phyloP scores from a whole-genome alignment of 176 grass and related monocot genomes.

The bread wheat (Triticum aestivum) region DNA sequence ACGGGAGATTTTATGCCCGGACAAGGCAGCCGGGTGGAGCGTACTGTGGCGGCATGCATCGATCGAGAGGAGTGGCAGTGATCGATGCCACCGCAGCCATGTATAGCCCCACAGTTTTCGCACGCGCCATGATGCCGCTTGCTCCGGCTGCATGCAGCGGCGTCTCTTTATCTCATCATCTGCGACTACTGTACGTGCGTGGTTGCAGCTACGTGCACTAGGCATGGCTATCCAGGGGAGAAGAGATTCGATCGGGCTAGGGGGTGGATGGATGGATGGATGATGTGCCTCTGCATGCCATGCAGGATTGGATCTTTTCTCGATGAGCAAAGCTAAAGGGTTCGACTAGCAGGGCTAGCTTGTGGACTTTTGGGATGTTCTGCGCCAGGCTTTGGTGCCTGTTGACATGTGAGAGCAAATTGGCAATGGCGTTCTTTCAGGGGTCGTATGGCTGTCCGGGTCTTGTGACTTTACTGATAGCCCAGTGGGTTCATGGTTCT shows the following conservation, averaged over 20 bases:
- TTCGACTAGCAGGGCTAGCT: not conserved
- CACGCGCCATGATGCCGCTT: constrained; percentile 55
- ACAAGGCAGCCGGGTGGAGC: constrained; percentile 27
- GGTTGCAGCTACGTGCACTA: constrained; percentile 10
- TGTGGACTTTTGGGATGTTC: constrained; percentile 29
- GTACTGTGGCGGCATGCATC: constrained; percentile 22
- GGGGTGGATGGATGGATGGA: not conserved
- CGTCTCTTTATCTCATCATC: not conserved
- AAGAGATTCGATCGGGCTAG: not conserved
- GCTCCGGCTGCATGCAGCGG: not conserved
- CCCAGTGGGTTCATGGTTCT: not conserved
- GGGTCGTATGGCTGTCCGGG: not conserved
- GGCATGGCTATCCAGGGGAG: not conserved
- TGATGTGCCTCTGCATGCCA: not conserved
- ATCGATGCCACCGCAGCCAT: constrained; percentile 27
- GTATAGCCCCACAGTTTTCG: constrained; percentile 29
- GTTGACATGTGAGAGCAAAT: not conserved
- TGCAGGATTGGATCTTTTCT: constrained; percentile 22
- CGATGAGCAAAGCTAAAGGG: constrained; percentile 6
- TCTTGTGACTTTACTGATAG: not conserved
- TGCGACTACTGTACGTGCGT: not conserved
- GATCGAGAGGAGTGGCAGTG: constrained; percentile 16
- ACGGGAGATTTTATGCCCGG: constrained; percentile 36
- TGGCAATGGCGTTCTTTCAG: not conserved
- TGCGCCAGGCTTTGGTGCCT: not conserved